A percentile compares a stretch with the other conserved stretches of the same genome.
These are phyloP conservation scores for Stephanodiscus minutulus DNA, from an alignment of 108 stramenopile genomes.

Conservation along the genomic window DNA sequence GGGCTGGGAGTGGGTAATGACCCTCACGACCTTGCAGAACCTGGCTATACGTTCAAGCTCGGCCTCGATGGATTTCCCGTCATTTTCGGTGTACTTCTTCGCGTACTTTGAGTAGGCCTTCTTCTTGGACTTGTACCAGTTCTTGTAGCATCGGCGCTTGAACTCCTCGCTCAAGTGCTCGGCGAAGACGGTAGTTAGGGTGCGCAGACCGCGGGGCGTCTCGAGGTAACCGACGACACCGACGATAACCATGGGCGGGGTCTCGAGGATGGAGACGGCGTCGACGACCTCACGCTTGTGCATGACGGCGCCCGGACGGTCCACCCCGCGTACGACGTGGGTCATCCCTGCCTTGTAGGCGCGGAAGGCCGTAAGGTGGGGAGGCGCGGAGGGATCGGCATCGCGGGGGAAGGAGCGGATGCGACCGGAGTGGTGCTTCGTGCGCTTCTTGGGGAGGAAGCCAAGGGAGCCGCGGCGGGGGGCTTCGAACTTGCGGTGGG, in stretches of 20 bases:
- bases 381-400: conserved; percentile 75
- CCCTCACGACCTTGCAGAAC: conserved; percentile 98
- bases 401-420: conserved; percentile 98
- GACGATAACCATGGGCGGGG: conserved; percentile 99
- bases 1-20: conserved; percentile 98
- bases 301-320: conserved; percentile 98
- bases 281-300: conserved; percentile 99
- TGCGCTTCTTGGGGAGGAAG: conserved; percentile 99
- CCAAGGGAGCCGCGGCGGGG: conserved; percentile 95
- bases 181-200: conserved; percentile 98
- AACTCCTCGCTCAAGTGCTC: conserved; percentile 98
- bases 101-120: conserved; percentile 99
- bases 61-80: conserved; percentile 90
- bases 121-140: conserved; percentile 99
- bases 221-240: conserved; percentile 99
- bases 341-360: conserved; percentile 99
- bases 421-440: conserved; percentile 97
- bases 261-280: conserved; percentile 98
- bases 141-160: conserved; percentile 99
- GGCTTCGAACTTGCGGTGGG: conserved; percentile 99
- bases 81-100: conserved; percentile 94
- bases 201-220: conserved; percentile 97
- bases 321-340: conserved; percentile 97
- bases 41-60: conserved; percentile 98
- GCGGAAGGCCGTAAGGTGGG: conserved; percentile 99